Evolutionary conservation across 208 protist genomes (phyloP), one percentile per base, ranked within the genome.

Genomic region (Kentomonas sorsogonicus): DNA sequence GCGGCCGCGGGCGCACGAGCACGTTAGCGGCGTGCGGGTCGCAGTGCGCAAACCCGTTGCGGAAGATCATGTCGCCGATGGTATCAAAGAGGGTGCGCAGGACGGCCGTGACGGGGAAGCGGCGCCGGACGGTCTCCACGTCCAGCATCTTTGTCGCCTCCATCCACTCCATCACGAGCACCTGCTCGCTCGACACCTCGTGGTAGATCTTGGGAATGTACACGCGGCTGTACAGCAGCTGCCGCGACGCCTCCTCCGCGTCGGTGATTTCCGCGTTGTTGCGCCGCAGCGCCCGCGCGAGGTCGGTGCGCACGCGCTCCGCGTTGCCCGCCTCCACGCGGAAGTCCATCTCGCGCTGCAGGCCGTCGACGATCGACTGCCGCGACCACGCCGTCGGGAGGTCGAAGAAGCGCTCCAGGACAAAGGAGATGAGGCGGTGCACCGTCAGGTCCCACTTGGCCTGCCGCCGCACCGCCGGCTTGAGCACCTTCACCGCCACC

Each of bases 401-500:
- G 33, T 74, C 77, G 61, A 96, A 95, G 38, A 86, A 64, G 7
- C 64, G 53, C 60, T 88, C 63, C 26, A 95, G 39, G 3, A 82
- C 25, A 23, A 48, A 60, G n/a, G 75, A 77, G 43, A 97, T 67
- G 13, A 91, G 48, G 26, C 70, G 55, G 39, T 91, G 87, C 9
- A 78, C 90, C 26, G 66, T 67, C 9, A 97, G 62, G 62, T 98
- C 92, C 72, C 83, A 93, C 29, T 66, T 63, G n/a, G 92, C 69
- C 27, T 95, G 87, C 33, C 72, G 72, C 7, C 52, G 63, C 30
- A 97, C 82, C 30, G 77, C 67, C 26, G 87, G 88, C 66, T 96
- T 93, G 23, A 92, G 93, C 41, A 97, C 91, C 73, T 98, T 98
- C 18, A 98, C 93, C 2, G 94, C 96, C 6, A 98, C 94, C 41